Evolutionary conservation across 1,284 basidiomycete genomes (phyloP), one percentile per base, ranked within the genome.

Genomic region (Marasmius tenuissimus): DNA sequence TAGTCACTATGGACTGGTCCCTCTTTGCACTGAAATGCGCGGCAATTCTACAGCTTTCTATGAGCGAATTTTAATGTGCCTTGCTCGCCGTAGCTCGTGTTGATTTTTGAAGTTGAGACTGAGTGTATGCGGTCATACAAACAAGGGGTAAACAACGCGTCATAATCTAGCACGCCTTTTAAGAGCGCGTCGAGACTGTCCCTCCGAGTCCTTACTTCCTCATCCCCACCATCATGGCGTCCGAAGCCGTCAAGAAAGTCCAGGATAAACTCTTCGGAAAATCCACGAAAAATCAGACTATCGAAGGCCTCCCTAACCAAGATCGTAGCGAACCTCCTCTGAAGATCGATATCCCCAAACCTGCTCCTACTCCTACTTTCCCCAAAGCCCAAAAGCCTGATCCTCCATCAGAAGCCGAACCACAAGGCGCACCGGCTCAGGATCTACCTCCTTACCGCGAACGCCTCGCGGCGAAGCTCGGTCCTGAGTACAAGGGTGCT

Each of bases 301-400:
- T 63, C 60, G 64, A 68, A 47, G 64, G 57, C 58, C 65, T 64
- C 57, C 60, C 65, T 55, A 35, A 67, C 39, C 52, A 70, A 62
- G 72, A 70, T 59, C 71, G 67, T 63, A 72, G 69, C 60, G 72
- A 57, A 68, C 74, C 78, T 51, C 76, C 80, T 4, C 83, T 96
- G 65, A 91, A 87, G 38, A 94, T 96, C 72, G 82, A 90, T 65
- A 95, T 96, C 64, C 93, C 93, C 14, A 88, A 87, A 66, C 75
- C 76, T 14, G 64, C 75, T 52, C 58, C 65, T 9, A 53, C 75
- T 60, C 61, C 71, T 50, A 61, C 75, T 58, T 76, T 78, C 27
- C 81, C 78, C 55, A 87, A 87, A 69, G 65, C 75, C 45, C 68
- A 81, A 68, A 67, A 70, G 20, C 67, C 70, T 10, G 70, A 75